Base-by-base conservation (phyloP, 1,284 basidiomycete species). In the Marasmius oreades region DNA sequence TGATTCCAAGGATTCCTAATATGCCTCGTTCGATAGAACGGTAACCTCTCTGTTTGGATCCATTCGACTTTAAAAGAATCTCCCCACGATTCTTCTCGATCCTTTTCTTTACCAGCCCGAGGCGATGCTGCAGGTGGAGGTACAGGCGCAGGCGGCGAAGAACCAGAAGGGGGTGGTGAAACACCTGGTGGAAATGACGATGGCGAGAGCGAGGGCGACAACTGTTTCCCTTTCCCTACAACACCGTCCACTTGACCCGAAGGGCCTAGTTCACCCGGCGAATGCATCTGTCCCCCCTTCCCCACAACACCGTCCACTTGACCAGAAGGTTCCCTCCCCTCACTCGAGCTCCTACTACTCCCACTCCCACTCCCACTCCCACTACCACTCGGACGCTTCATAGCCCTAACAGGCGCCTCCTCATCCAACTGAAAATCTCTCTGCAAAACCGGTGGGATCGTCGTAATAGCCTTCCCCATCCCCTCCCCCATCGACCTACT, bases 1-100 rank as follows among this genome's bases (percentile, higher is more conserved):
- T 93, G 86, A 62, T 96, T 95, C 94, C 94, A 97, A 0, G 91
- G 90, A 66, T 96, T 97, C 42, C 93, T 85, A 51, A 96, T 70
- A 65, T 93, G 88, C 45, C 86, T 80, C 34, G 90, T 90, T 50
- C 82, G 81, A 61, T 78, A 75, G 71, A 96, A 96, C 1, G 91
- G 85, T n/a, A 96, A 69, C 4, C 81, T 79, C 7, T 82, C 75
- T 1, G 85, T 88, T 61, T 82, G 82, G 53, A 95, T 66, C 95
- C 95, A 98, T 64, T 95, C 82, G 28, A 98, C 75, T 57, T 80
- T 79, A 77, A 98, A 98, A 1, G 89, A 78, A 55, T 82, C 80
- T 11, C 89, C 91, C 88, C 85, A 90, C 1, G 69, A 66, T 47
- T 57, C 51, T 45, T 58, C 53, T 22, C 34, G 28, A 39, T 7